Evolutionary conservation across 1,139 yeast genomes (phyloP).

Genomic region (Meyerozyma sp.): DNA sequence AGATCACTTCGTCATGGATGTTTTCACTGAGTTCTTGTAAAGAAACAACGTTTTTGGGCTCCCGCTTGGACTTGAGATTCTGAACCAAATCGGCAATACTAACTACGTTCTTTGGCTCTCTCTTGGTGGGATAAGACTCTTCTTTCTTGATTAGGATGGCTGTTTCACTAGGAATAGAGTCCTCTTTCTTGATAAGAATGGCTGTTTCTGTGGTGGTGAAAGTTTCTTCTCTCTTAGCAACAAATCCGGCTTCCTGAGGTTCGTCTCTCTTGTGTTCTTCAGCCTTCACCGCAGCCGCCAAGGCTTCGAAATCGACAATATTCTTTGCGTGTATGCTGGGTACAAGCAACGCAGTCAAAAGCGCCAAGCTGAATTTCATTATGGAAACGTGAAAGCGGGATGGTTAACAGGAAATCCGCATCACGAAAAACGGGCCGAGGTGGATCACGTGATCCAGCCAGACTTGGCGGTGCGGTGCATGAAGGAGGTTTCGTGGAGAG

Average conservation of each 20-base stretch:
- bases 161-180: background rate
- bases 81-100: background rate
- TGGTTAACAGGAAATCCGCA: background rate
- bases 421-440: background rate
- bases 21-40: conserved; percentile 5
- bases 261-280: background rate
- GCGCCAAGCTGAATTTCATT: background rate
- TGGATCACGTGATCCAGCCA: background rate
- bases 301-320: background rate
- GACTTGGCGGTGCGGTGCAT: background rate
- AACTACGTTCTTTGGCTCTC: background rate
- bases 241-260: background rate
- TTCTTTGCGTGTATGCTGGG: background rate
- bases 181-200: background rate
- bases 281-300: background rate
- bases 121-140: background rate
- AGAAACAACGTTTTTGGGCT: conserved; percentile 9
- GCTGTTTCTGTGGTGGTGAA: background rate
- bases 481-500: too few species aligned
- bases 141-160: background rate
- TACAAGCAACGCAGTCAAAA: background rate
- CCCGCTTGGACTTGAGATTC: background rate
- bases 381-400: background rate
- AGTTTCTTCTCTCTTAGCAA: background rate
- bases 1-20: conserved; percentile 2